Conservation (phyloP, 2,329 filamentous ascomycete genomes). For the Arthrobotrys sinensis region DNA sequence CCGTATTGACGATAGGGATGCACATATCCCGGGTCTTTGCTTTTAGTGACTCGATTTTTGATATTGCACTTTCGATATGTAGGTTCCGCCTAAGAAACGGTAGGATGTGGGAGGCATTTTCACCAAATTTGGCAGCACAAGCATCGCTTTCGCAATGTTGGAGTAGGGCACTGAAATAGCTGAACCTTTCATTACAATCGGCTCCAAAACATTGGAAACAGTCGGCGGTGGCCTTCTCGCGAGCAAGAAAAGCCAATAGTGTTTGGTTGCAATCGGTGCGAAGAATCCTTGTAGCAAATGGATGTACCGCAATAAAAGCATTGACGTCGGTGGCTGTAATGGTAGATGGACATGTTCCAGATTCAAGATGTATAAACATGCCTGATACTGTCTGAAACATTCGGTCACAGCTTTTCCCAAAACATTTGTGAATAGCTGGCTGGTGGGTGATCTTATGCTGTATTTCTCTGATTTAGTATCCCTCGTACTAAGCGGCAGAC, state of each 20-base stretch:
- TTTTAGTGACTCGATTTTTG: background rate
- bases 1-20: background rate
- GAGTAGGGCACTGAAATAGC: background rate
- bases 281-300: background rate
- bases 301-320: background rate
- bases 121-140: background rate
- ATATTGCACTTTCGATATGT: background rate
- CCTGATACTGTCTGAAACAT: slow-evolving; percentile 5
- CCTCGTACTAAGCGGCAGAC: background rate
- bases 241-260: background rate
- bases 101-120: background rate
- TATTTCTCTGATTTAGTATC: background rate
- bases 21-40: background rate
- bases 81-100: background rate
- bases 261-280: background rate
- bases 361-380: slow-evolving; percentile 24
- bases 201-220: background rate
- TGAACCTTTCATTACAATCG: background rate
- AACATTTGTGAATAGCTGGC: slow-evolving; percentile 5
- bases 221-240: background rate
- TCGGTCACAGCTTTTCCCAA: slow-evolving; percentile 6
- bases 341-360: slow-evolving; percentile 1
- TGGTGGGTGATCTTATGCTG: slow-evolving; percentile 8
- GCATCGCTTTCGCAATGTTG: slow-evolving; percentile 13
- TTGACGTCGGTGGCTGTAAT: slow-evolving; percentile 7